Conservation (phyloP, 257 asterid genomes). For the Petunia secreta region DNA sequence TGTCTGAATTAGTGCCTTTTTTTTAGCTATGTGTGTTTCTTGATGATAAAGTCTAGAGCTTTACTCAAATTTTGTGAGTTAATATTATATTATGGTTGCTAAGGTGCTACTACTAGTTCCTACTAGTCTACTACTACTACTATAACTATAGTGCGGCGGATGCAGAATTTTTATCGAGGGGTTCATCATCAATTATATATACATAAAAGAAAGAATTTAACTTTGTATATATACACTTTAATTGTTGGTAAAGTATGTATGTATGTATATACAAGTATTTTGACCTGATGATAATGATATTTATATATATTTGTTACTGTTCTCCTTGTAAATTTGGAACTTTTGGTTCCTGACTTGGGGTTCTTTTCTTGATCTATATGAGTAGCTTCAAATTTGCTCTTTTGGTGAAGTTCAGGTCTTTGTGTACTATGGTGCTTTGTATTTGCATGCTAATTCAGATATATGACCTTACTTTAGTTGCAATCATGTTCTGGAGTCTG, state of each 20-base stretch:
- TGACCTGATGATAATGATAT: not conserved
- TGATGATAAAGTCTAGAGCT: not conserved
- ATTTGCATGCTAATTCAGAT: not conserved
- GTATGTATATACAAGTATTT: too few species aligned
- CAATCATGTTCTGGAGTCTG: not conserved
- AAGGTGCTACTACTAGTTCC: too few species aligned
- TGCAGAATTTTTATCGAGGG: too few species aligned
- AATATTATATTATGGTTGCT: too few species aligned
- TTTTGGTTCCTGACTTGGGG: not conserved
- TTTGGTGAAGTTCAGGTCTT: not conserved
- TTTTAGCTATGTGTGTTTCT: not conserved
- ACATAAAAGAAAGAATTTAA: too few species aligned
- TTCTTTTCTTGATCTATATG: conserved; percentile 19
- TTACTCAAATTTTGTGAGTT: not conserved
- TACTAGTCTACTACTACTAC: not conserved
- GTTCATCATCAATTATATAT: too few species aligned
- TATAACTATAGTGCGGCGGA: not conserved
- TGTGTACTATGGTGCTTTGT: not conserved
- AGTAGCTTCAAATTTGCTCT: conserved; percentile 14
- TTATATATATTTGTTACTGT: not conserved
- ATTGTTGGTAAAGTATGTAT: too few species aligned
- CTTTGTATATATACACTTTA: too few species aligned
- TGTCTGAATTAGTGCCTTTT: not conserved
- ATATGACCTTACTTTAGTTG: not conserved
- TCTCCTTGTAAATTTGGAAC: not conserved